phyloP scores from a whole-genome alignment of 169 alveolate species.

The Plasmodium inui region DNA sequence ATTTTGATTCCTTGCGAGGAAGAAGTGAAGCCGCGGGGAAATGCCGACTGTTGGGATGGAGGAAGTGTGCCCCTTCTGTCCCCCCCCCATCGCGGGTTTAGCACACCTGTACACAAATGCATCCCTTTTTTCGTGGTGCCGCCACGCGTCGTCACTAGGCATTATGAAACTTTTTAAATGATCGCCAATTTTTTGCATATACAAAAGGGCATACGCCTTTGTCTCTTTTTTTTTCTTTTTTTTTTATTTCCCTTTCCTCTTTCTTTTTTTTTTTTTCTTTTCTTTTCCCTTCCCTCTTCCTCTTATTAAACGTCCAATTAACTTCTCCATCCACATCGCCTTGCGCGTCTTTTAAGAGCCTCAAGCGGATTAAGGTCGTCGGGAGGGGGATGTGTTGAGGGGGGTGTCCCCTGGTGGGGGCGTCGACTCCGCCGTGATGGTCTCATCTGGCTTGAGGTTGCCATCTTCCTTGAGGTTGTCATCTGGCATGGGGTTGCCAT shows the following conservation, averaged over 20 bases:
- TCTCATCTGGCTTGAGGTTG: too few relatives aligned
- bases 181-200: neutral
- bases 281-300: neutral
- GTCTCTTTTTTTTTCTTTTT: neutral
- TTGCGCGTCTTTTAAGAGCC: constrained; percentile 8
- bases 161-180: neutral
- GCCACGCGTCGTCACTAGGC: neutral
- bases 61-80: neutral
- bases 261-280: neutral
- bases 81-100: too few relatives aligned
- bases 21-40: neutral
- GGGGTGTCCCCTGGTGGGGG: neutral
- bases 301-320: constrained; percentile 26
- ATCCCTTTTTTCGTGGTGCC: neutral
- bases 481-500: too few relatives aligned
- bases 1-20: neutral
- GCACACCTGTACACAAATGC: neutral
- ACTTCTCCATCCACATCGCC: neutral
- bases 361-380: neutral
- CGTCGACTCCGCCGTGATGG: too few relatives aligned
- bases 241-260: too few relatives aligned
- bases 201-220: neutral
- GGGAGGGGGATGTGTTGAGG: neutral
- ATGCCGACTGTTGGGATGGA: neutral
- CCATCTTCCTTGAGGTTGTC: too few relatives aligned